Base-by-base conservation (phyloP, 352 stramenopile genomes). In the Globisporangium nodosum region DNA sequence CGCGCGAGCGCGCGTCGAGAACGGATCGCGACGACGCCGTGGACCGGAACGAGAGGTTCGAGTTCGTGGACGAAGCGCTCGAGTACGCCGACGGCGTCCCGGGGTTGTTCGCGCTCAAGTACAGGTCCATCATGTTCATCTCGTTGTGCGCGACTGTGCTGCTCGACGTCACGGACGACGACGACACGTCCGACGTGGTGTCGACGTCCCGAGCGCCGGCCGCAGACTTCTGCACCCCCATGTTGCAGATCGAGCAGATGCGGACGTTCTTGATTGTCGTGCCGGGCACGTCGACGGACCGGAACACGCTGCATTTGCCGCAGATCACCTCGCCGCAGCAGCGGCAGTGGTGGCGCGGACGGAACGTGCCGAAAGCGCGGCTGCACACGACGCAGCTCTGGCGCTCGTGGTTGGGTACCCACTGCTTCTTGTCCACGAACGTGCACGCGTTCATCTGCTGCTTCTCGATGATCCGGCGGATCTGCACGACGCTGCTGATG, bases 281-380 rank as follows among this genome's bases (percentile, higher is more conserved):
- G 50, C 81, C 85, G 11, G 85, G 85, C 24, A 95, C 76, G 49
- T 95, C 82, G 8, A 92, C 79, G n/a, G 68, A 73, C 60, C 84
- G 81, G 62, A 92, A 87, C 18, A 95, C 66, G 58, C 77, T 90
- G 68, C 85, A 95, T 62, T 95, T 95, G 40, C 81, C 78, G 56
- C 85, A 95, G 49, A 95, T 93, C 31, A 95, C 83, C 60, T 95
- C 85, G n/a, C 85, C 85, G 50, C 85, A 95, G 62, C 81, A 89
- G 61, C 85, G 81, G 62, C 85, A 95, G 63, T 95, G 85, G 57
- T 95, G 85, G 21, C 84, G 83, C 51, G 81, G 84, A 6, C 83
- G 85, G 64, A 95, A 92, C 16, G 82, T 85, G 27, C 79, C 72
- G 42, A 95, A 95, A 3, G 61, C 61, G 31, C 85, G 72, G 48